These are phyloP conservation scores for Oryza punctata DNA, from an alignment of 176 grass and related monocot species.

Conservation along the genomic window DNA sequence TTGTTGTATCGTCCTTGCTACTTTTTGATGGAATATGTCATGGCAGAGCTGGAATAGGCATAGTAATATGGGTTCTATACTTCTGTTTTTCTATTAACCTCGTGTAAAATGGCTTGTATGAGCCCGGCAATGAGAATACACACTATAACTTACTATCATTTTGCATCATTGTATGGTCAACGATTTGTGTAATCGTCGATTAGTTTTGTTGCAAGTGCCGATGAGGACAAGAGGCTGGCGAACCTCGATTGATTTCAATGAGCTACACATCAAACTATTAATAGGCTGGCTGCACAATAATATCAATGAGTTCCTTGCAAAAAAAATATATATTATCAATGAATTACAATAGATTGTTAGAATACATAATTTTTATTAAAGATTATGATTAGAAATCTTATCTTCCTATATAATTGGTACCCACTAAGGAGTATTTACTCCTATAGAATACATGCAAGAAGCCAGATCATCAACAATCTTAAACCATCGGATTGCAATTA, in stretches of 20 bases:
- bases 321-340: no score
- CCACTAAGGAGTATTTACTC: no score
- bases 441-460: no score
- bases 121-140: conserved; percentile 2
- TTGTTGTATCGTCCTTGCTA: background rate
- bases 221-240: background rate
- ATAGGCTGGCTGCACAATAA: no score
- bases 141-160: conserved; percentile 1
- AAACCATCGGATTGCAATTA: no score
- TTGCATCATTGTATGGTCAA: background rate
- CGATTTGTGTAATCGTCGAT: background rate
- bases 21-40: background rate
- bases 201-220: conserved; percentile 7
- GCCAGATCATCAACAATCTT: no score
- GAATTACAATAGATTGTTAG: no score
- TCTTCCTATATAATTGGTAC: no score
- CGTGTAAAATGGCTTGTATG: conserved; percentile 15
- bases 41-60: conserved; percentile 22
- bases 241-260: background rate
- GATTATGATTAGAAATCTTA: no score
- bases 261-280: no score
- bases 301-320: no score
- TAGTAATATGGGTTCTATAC: background rate
- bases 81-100: background rate
- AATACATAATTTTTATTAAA: no score